A percentile compares a stretch with the other conserved stretches of the same genome.
These are phyloP conservation scores for Alternaria sp. DNA, from an alignment of 2,329 filamentous ascomycete species.

Conservation along the genomic window DNA sequence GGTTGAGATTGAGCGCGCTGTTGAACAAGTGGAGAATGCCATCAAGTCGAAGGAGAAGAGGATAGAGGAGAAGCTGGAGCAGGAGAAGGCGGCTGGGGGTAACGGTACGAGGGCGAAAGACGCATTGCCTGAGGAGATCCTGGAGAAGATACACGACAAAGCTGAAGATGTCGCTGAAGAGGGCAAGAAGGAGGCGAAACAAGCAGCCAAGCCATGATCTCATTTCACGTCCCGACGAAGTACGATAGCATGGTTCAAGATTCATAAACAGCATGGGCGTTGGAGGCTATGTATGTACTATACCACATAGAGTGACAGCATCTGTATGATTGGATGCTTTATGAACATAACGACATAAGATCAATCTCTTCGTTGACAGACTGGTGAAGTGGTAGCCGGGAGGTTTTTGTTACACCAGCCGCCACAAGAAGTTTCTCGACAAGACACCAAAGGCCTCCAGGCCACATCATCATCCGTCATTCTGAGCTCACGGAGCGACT, in stretches of 20 bases:
- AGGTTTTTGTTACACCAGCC: not conserved
- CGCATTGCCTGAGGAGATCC: conserved; percentile 33
- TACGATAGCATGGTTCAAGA: conserved; percentile 11
- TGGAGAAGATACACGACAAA: conserved; percentile 33
- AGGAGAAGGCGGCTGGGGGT: conserved; percentile 39
- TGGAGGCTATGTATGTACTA: conserved; percentile 9
- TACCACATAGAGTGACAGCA: conserved; percentile 4
- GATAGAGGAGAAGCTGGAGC: conserved; percentile 46
- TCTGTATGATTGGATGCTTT: conserved; percentile 9
- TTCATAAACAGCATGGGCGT: conserved; percentile 4
- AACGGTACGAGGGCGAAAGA: conserved; percentile 38
- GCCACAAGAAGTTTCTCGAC: not conserved
- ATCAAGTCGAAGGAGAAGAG: conserved; percentile 50
- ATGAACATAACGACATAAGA: not conserved
- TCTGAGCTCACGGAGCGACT: not conserved
- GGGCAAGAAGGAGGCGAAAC: conserved; percentile 11
- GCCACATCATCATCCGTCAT: not conserved
- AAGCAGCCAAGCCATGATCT: conserved; percentile 10
- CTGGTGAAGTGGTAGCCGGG: not conserved
- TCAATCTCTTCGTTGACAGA: not conserved
- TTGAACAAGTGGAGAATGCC: conserved; percentile 56
- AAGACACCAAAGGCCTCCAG: not conserved
- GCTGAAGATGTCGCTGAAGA: conserved; percentile 31
- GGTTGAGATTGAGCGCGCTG: conserved; percentile 60
- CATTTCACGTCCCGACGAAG: not conserved